Evolutionary conservation across 495 filamentous ascomycete genomes (phyloP).

Genomic region (Neurospora sp.): DNA sequence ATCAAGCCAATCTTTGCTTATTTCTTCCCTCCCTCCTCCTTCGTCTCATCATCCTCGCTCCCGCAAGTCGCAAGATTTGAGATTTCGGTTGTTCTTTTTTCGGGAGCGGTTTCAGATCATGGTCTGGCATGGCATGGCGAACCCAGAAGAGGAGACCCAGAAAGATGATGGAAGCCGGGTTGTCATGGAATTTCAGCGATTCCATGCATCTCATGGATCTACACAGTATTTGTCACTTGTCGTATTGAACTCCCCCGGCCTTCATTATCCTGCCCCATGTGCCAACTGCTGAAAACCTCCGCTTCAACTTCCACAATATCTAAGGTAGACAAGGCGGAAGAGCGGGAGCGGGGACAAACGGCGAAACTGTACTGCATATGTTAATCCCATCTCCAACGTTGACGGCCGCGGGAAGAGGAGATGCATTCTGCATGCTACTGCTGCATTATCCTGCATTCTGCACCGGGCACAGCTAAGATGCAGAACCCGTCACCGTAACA

Average conservation of each 20-base stretch:
- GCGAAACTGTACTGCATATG: not conserved
- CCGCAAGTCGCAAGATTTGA: not conserved
- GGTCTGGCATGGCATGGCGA: not conserved
- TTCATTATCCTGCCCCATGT: not conserved
- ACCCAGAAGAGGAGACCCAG: not conserved
- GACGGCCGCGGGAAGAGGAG: not conserved
- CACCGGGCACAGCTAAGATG: not conserved
- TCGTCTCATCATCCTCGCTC: not conserved
- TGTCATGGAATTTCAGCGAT: not conserved
- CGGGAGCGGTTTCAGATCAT: not conserved
- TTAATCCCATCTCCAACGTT: not conserved
- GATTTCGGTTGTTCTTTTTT: not conserved
- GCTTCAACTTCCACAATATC: not conserved
- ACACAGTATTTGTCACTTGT: not conserved
- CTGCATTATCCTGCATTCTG: not conserved
- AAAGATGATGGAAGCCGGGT: not conserved
- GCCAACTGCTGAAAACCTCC: not conserved
- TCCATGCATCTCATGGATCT: not conserved
- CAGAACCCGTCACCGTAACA: not conserved
- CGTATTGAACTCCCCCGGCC: not conserved
- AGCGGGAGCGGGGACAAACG: not conserved
- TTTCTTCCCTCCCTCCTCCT: not conserved
- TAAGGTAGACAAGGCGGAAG: not conserved
- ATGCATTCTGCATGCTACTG: not conserved
- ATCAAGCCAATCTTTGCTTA: not conserved